Base-by-base conservation (phyloP, 2,329 filamentous ascomycete species). In the Sporothrix pseudoabietina region DNA sequence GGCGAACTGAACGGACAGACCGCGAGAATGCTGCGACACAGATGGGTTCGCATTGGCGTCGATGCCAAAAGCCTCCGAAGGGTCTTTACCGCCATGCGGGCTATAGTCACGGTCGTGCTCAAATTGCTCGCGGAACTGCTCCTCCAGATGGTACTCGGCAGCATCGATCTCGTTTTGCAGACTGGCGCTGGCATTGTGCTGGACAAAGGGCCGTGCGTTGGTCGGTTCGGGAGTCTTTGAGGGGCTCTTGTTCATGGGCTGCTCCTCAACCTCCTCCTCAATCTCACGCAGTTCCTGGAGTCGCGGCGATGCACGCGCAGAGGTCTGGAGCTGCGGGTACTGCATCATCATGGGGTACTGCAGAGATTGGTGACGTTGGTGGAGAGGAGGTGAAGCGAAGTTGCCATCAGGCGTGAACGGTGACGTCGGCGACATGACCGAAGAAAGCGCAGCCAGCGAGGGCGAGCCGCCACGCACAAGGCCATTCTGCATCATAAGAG, bases 151-250 rank as follows among this genome's bases (percentile, higher is more conserved):
- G 78, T 96, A 95, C 78, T 97, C 93, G 4, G 92, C 91, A 78
- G 94, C 92, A 69, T 96, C 91, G 72, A 97, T 91, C 77, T 96
- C 94, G 75, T 91, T 91, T 80, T 97, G 94, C 32, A 97, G 86
- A 63, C 89, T 93, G 75, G 90, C 87, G 78, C 91, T 94, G 55
- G 93, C 86, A 77, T 94, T 94, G 77, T 94, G 92, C 65, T 83
- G 81, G 71, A 86, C 82, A 63, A 83, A 83, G 0, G 71, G 59
- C 54, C 32, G 72, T 3, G 26, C 14, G 12, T 35, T n/a, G 9
- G 49, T 30, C 10, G 86, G 83, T 77, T 90, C 86, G 0, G 87
- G 85, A 0, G 86, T 87, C 78, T 86, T 87, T 1, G 86, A 87
- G 10, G 84, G 84, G 73, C 83, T 87, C 80, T 88, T 86, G 77